These are phyloP conservation scores for Magnaporthiopsis rhizophila DNA, from an alignment of 2,329 filamentous ascomycete genomes.

Conservation along the genomic window DNA sequence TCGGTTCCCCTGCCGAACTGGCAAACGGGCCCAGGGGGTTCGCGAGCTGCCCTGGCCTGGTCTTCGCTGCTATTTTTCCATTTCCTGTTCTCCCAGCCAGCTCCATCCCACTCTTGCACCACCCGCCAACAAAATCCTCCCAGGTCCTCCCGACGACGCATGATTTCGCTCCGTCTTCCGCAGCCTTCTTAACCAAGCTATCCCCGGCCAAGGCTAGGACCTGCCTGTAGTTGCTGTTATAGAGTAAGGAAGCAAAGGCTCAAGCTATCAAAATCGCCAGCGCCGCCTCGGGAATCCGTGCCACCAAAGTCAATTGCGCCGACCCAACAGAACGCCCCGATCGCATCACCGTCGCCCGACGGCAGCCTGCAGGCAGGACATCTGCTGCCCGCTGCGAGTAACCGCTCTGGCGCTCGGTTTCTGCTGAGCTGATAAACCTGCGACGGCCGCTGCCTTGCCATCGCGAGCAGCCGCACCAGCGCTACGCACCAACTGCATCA, in stretches of 20 bases:
- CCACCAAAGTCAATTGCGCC: neutral
- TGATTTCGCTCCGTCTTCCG: neutral
- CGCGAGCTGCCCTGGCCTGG: neutral
- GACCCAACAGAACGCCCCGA: neutral
- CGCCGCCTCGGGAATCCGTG: neutral
- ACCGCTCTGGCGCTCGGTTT: neutral
- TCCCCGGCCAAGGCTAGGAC: neutral
- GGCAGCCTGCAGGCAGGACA: slow-evolving; percentile 1
- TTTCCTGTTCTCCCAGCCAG: neutral
- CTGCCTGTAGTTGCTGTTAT: too few species aligned
- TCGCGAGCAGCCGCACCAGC: neutral
- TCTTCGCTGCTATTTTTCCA: neutral
- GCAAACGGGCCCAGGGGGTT: neutral
- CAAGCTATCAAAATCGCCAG: neutral
- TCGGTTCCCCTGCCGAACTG: neutral
- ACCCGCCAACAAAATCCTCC: neutral
- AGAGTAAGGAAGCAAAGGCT: neutral
- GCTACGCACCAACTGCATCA: neutral
- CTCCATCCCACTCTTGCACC: neutral
- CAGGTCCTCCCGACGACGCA: neutral
- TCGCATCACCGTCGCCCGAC: neutral
- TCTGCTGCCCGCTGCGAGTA: neutral
- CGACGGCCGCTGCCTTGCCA: neutral
- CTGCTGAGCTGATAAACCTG: neutral
- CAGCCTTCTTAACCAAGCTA: neutral